Conservation (phyloP, 2,329 filamentous ascomycete genomes). For the Colletotrichum lini region DNA sequence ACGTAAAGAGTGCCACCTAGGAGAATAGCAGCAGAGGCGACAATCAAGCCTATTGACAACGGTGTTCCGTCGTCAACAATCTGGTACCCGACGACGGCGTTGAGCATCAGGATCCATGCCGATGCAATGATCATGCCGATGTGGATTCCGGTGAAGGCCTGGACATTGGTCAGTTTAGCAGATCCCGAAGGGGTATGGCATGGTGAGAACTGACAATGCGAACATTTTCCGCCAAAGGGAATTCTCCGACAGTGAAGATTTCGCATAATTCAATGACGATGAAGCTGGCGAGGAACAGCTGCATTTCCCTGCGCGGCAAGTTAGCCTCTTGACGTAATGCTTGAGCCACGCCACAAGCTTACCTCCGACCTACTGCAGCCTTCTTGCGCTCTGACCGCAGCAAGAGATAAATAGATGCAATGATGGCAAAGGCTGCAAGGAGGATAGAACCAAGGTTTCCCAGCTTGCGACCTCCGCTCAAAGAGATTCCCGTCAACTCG, state of each 20-base stretch:
- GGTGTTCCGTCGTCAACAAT: constrained; percentile 93
- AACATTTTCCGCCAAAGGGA: constrained; percentile 80
- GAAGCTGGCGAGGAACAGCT: constrained; percentile 90
- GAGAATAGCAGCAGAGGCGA: constrained; percentile 77
- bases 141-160: constrained; percentile 92
- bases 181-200: not conserved
- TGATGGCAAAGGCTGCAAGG: constrained; percentile 83
- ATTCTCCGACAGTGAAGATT: constrained; percentile 94
- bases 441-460: constrained; percentile 96
- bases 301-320: constrained; percentile 82
- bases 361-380: constrained; percentile 95
- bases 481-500: constrained; percentile 79
- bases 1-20: constrained; percentile 96
- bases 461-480: constrained; percentile 76
- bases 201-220: constrained; percentile 74
- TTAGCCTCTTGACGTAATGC: constrained; percentile 45
- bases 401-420: constrained; percentile 76
- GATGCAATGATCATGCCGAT: constrained; percentile 91
- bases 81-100: constrained; percentile 93
- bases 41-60: constrained; percentile 82
- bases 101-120: constrained; percentile 91
- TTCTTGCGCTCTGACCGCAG: constrained; percentile 89
- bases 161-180: constrained; percentile 6
- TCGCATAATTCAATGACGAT: constrained; percentile 93
- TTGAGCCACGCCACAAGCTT: constrained; percentile 47